Evolutionary conservation across 352 stramenopile species (phyloP), one percentile per base, ranked within the genome.

Genomic region (Hyaloperonospora brassicae): DNA sequence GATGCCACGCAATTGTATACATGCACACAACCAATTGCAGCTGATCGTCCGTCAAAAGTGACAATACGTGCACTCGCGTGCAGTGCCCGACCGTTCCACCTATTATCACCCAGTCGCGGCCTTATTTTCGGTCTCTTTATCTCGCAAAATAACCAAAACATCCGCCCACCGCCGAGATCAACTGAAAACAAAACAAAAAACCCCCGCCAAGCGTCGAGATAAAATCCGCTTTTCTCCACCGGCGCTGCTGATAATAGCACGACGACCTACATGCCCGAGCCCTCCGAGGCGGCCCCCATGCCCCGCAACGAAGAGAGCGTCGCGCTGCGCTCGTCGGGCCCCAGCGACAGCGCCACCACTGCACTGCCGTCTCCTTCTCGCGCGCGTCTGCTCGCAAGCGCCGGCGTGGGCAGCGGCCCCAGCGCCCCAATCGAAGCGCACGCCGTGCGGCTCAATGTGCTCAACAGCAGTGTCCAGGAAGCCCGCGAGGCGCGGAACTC

Each of bases 401-500:
- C 64, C 8, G 59, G 64, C 17, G 51, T 71, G 4, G 63, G 55
- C 17, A 59, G 56, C 27, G 60, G 60, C 12, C 60, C 56, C 22
- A 49, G 52, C 1, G 53, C 66, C n/a, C 46, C 77, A 36, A 77
- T 86, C 53, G 83, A 91, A 55, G 83, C 76, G 21, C 83, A 90
- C 50, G 80, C 79, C 24, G 83, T 93, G 50, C 79, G 83, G 9
- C 66, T 89, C 43, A 93, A 89, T 58, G 80, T 93, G 50, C 74
- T 93, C 46, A 90, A 89, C 62, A 89, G 73, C 61, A 87, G 73
- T 55, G 79, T 93, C 2, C 76, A 87, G 39, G 83, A 90, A 44
- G 83, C 80, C 2, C 80, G 79, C 13, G 79, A 93, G 11, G 83
- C 80, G 38, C 78, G 79, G 46, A 93, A 86, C 59, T 87, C 76